Base-by-base conservation (phyloP, 768 basidiomycete genomes). In the Auricularia sp. region DNA sequence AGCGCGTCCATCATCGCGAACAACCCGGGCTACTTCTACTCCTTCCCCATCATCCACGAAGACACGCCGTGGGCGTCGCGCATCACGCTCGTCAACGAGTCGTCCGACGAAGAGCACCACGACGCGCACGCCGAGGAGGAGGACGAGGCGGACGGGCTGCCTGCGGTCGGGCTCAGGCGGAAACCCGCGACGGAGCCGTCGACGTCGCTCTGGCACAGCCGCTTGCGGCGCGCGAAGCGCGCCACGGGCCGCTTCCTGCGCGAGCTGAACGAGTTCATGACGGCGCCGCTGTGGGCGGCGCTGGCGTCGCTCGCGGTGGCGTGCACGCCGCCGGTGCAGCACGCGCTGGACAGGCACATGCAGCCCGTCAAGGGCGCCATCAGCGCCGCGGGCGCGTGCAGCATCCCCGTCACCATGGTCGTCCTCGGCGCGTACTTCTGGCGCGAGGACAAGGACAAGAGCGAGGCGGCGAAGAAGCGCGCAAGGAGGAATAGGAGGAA, bases 401-500 rank as follows among this genome's bases (percentile, higher is more conserved):
- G 88, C 10, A 87, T 98, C 66, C 96, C 95, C 0, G 71, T 98
- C 34, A 98, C 95, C 2, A 78, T 97, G 33, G 81, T 98, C 64
- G 93, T 97, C 5, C 86, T 98, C 53, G 95, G 95, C 11, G 93
- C 90, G 14, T 98, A 95, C 78, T 96, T 96, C 76, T 88, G 86
- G 58, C 58, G 64, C n/a, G 64, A 60, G 21, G 59, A 61, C 23
- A 16, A 33, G 23, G 39, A 14, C 36, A 16, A 64, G n/a, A 29
- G 29, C 29, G 56, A 60, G 7, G 21, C 3, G 21, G 16, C 10
- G 7, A 34, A 59, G 75, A 65, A 61, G 70, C n/a, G 73, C 76
- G 47, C 66, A 70, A 21, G 61, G 16, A 61, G 59, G 23, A 65
- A 16, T 29, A 29, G 29, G 62, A 56, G 54, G 64, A 62, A 44